Conservation (phyloP, 2,329 filamentous ascomycete species). For the Microsporum canis region DNA sequence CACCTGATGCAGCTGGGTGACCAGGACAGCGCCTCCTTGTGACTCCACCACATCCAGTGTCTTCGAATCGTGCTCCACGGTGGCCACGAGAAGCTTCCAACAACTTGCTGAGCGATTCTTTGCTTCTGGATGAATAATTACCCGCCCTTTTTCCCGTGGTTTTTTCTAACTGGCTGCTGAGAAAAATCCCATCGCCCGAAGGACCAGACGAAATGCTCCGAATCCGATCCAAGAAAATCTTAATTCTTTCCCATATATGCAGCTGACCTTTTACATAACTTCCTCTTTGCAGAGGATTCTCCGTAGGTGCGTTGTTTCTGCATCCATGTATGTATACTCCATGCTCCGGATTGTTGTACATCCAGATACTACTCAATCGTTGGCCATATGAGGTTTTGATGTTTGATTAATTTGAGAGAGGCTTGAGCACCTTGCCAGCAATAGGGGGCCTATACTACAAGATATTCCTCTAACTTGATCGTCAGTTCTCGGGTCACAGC, state of each 20-base stretch:
- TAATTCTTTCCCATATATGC: background rate
- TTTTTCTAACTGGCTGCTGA: background rate
- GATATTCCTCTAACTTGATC: background rate
- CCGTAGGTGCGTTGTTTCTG: background rate
- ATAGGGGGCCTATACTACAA: background rate
- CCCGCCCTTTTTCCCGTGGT: background rate
- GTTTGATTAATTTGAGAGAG: background rate
- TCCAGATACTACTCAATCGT: background rate
- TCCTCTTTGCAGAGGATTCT: background rate
- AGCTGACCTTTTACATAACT: background rate
- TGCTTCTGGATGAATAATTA: background rate
- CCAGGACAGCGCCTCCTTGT: background rate
- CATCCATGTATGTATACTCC: background rate
- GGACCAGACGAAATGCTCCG: constrained; percentile 1
- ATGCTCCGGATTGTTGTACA: background rate
- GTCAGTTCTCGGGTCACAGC: background rate
- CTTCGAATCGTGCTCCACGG: constrained; percentile 1
- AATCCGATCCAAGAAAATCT: background rate
- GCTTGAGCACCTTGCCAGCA: constrained; percentile 2
- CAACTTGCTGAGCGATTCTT: no score
- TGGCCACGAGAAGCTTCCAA: constrained; percentile 2
- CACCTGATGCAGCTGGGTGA: constrained; percentile 1
- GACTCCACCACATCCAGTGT: background rate
- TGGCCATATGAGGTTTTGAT: background rate
- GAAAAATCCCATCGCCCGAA: background rate